phyloP scores from a whole-genome alignment of 1,139 yeast species.

The Yamadazyma mexicana region DNA sequence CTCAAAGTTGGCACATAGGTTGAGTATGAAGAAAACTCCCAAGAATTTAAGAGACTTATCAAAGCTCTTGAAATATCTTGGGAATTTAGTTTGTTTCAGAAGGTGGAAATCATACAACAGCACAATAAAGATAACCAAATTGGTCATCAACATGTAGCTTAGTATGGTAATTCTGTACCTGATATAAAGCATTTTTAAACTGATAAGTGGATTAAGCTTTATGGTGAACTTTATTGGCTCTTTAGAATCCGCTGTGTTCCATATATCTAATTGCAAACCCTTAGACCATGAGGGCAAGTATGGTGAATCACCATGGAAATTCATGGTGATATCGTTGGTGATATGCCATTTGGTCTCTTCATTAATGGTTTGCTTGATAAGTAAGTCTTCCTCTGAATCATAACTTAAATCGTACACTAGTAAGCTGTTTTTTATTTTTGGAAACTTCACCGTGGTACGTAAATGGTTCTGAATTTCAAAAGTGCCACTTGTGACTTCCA shows the following conservation, averaged over 20 bases:
- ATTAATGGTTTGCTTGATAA: constrained; percentile 65
- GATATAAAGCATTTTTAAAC: constrained; percentile 55
- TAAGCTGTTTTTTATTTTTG: constrained; percentile 63
- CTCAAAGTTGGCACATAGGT: not conserved
- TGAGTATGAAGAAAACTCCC: constrained; percentile 3
- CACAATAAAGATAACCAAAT: constrained; percentile 41
- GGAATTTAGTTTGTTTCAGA: constrained; percentile 7
- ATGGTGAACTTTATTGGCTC: constrained; percentile 26
- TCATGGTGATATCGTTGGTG: constrained; percentile 32
- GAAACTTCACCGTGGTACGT: constrained; percentile 45
- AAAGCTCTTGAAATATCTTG: constrained; percentile 9
- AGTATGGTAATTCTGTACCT: constrained; percentile 65
- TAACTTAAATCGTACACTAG: constrained; percentile 31
- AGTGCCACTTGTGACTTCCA: constrained; percentile 2
- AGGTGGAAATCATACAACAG: constrained; percentile 29
- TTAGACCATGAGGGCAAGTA: constrained; percentile 52
- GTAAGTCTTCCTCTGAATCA: constrained; percentile 38
- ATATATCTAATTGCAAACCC: constrained; percentile 43
- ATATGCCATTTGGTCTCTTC: constrained; percentile 81
- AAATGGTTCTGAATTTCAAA: constrained; percentile 2
- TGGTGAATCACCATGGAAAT: constrained; percentile 76
- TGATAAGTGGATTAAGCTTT: constrained; percentile 41
- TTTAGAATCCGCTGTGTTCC: constrained; percentile 29
- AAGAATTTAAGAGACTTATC: constrained; percentile 7
- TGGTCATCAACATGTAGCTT: constrained; percentile 54